phyloP scores from a whole-genome alignment of 441 rosid genomes.

The Flueggea neowawraea region DNA sequence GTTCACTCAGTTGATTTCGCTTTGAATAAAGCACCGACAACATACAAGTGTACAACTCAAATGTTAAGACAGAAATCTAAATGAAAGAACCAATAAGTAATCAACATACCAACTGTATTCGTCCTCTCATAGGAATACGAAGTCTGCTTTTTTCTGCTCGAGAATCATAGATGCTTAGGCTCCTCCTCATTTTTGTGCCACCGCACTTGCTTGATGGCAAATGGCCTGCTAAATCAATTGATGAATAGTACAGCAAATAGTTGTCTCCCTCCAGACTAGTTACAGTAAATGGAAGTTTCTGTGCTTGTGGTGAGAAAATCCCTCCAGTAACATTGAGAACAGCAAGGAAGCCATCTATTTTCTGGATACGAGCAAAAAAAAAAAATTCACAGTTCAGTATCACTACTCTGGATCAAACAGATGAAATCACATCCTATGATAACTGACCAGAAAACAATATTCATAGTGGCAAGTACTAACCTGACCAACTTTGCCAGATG shows the following conservation, averaged over 20 bases:
- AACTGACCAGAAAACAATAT: neutral
- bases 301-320: conserved; percentile 45
- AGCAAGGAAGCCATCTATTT: conserved; percentile 55
- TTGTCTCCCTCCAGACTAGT: conserved; percentile 54
- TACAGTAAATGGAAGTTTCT: conserved; percentile 54
- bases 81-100: no score
- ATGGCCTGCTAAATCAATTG: conserved; percentile 35
- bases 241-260: conserved; percentile 51
- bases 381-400: neutral
- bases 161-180: conserved; percentile 33
- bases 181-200: conserved; percentile 40
- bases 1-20: conserved; percentile 8
- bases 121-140: conserved; percentile 53
- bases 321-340: conserved; percentile 55
- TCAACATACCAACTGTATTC: conserved; percentile 49
- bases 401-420: conserved; percentile 5
- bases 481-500: conserved; percentile 45
- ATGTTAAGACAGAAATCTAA: neutral
- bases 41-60: neutral
- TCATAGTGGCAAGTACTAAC: conserved; percentile 22
- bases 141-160: conserved; percentile 33
- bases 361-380: conserved; percentile 29
- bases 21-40: neutral
- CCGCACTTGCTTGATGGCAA: conserved; percentile 19
- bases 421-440: conserved; percentile 2